phyloP scores from a whole-genome alignment of 2,329 filamentous ascomycete species.

The Capronia coronata region DNA sequence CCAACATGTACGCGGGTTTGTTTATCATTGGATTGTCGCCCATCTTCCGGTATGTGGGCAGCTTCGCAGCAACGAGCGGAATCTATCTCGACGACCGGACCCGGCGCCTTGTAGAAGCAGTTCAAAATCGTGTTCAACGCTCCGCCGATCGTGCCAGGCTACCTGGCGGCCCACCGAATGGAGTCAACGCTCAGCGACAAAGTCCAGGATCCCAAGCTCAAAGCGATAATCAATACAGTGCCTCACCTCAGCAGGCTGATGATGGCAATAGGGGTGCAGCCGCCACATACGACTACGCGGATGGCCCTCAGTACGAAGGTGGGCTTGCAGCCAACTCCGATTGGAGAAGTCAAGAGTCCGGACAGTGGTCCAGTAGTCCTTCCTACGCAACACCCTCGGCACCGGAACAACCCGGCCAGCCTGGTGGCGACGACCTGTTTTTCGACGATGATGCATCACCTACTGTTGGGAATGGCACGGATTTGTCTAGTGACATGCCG shows the following conservation, averaged over 20 bases:
- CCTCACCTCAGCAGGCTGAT: background rate
- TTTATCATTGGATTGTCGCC: conserved; percentile 16
- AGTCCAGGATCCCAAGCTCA: background rate
- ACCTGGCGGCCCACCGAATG: background rate
- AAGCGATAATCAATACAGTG: background rate
- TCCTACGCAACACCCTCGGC: background rate
- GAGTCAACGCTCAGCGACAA: background rate
- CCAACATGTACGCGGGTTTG: conserved; percentile 18
- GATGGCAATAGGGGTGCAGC: background rate
- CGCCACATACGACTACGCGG: background rate
- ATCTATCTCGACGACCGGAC: conserved; percentile 24
- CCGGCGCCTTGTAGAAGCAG: conserved; percentile 12
- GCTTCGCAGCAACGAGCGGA: conserved; percentile 12
- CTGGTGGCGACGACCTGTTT: conserved; percentile 8
- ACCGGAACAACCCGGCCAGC: background rate
- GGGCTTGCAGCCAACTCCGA: conserved; percentile 7
- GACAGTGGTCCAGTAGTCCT: background rate
- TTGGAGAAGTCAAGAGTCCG: conserved; percentile 7
- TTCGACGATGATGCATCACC: conserved; percentile 28
- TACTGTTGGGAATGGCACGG: conserved; percentile 20
- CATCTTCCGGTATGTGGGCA: conserved; percentile 15
- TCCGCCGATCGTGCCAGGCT: background rate
- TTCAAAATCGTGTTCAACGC: background rate
- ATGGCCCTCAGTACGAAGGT: background rate
- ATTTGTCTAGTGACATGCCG: conserved; percentile 1